Percentiles rank a stretch among this genome's conserved stretches.
Conservation (phyloP, 164 flowering plant species). For the Chimonanthus salicifolius region DNA sequence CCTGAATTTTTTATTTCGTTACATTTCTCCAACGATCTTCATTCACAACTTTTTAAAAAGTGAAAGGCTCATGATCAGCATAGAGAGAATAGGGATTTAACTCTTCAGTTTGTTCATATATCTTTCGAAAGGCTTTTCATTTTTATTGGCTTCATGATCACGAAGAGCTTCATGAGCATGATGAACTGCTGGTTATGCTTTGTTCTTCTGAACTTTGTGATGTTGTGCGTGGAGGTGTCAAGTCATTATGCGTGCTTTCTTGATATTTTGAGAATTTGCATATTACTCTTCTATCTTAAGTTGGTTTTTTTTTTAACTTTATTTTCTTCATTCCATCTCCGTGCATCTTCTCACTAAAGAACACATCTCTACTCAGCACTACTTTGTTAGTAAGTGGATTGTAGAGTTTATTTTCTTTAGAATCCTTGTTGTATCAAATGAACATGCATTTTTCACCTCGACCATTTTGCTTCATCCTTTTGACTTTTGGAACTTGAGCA, state of each 20-base stretch:
- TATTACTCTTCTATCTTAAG: neutral
- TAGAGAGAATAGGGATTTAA: neutral
- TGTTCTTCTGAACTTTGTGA: no score
- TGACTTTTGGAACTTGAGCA: neutral
- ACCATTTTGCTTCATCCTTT: neutral
- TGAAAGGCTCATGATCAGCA: neutral
- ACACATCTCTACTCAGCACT: neutral
- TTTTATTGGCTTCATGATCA: neutral
- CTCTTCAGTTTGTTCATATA: neutral
- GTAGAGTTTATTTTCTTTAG: no score
- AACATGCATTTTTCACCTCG: neutral
- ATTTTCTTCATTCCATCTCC: neutral
- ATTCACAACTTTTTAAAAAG: neutral
- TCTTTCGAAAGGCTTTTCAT: neutral
- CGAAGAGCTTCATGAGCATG: neutral
- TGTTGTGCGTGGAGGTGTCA: no score
- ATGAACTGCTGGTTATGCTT: neutral
- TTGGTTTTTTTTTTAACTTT: neutral
- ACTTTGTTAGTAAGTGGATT: neutral
- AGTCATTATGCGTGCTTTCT: neutral
- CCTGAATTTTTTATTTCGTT: neutral
- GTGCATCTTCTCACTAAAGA: neutral
- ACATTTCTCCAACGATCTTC: neutral
- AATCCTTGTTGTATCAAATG: neutral
- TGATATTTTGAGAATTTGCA: neutral